phyloP scores from a whole-genome alignment of 2,329 filamentous ascomycete species.

The Rhytidhysteron rufulum region DNA sequence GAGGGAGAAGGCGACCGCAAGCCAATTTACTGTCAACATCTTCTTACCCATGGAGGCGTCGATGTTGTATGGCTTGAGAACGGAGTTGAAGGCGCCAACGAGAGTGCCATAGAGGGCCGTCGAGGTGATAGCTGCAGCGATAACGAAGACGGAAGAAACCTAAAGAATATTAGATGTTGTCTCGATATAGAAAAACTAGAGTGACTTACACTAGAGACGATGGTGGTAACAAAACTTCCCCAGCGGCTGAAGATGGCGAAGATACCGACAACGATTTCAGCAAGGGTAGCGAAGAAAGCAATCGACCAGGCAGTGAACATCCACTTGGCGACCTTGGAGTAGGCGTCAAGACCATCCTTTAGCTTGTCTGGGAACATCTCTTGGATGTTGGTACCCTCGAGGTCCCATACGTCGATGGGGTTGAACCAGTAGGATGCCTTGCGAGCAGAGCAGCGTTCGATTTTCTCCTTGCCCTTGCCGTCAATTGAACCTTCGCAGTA shows the following conservation, averaged over 20 bases:
- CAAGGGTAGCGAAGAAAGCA: slow-evolving; percentile 64
- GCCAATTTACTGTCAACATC: slow-evolving; percentile 73
- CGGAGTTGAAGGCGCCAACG: slow-evolving; percentile 62
- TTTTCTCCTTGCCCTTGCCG: slow-evolving; percentile 46
- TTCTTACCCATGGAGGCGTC: slow-evolving; percentile 61
- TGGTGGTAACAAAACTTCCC: slow-evolving; percentile 76
- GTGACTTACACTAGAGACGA: slow-evolving; percentile 62
- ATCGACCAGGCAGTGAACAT: slow-evolving; percentile 78
- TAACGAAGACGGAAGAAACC: slow-evolving; percentile 53
- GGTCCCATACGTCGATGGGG: slow-evolving; percentile 61
- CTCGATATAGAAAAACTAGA: slow-evolving; percentile 26
- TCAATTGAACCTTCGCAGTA: slow-evolving; percentile 69
- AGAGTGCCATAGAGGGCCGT: slow-evolving; percentile 72
- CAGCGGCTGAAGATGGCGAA: slow-evolving; percentile 79
- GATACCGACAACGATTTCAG: slow-evolving; percentile 73
- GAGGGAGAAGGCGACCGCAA: slow-evolving; percentile 73
- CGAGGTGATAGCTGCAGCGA: slow-evolving; percentile 67
- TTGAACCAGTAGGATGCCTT: slow-evolving; percentile 74
- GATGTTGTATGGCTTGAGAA: slow-evolving; percentile 69
- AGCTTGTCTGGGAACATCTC: slow-evolving; percentile 62
- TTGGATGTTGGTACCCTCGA: slow-evolving; percentile 53
- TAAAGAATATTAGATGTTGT: slow-evolving; percentile 20
- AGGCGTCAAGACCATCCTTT: slow-evolving; percentile 64
- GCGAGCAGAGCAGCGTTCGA: slow-evolving; percentile 64
- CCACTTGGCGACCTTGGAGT: slow-evolving; percentile 72